Evolutionary conservation across 129 eudicot species (phyloP).

Genomic region (Artemisia argyi): DNA sequence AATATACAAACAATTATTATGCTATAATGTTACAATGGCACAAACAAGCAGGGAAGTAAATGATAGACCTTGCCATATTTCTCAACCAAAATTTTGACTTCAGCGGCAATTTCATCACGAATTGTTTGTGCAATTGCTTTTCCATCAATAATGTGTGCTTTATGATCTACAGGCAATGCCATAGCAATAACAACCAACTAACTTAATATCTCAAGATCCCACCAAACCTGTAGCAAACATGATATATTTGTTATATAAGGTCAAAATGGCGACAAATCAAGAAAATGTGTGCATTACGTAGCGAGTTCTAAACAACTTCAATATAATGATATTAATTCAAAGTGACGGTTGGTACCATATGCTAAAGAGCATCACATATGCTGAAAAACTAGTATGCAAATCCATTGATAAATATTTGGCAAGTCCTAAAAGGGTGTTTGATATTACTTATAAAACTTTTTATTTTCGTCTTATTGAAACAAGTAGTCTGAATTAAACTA

Average conservation of each 20-base stretch:
- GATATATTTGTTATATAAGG: neutral
- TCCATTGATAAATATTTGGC: no score
- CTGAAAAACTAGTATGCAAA: no score
- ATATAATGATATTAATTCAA: no score
- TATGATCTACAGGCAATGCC: conserved; percentile 59
- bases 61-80: conserved; percentile 69
- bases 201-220: conserved; percentile 14
- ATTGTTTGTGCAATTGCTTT: conserved; percentile 82
- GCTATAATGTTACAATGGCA: neutral
- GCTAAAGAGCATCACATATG: no score
- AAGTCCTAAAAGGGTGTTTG: no score
- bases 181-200: conserved; percentile 11
- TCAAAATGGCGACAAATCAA: neutral
- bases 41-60: neutral
- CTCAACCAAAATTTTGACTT: conserved; percentile 58
- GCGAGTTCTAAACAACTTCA: no score
- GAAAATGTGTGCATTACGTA: no score
- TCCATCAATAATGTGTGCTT: conserved; percentile 76
- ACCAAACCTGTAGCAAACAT: conserved; percentile 16
- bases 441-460: no score
- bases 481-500: no score
- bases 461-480: no score
- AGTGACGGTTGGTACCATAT: no score
- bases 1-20: no score
- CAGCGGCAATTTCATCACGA: conserved; percentile 82